A percentile compares a stretch with the other conserved stretches of the same genome.
These are phyloP conservation scores for Suillus subluteus DNA, from an alignment of 768 basidiomycete genomes.

Conservation along the genomic window DNA sequence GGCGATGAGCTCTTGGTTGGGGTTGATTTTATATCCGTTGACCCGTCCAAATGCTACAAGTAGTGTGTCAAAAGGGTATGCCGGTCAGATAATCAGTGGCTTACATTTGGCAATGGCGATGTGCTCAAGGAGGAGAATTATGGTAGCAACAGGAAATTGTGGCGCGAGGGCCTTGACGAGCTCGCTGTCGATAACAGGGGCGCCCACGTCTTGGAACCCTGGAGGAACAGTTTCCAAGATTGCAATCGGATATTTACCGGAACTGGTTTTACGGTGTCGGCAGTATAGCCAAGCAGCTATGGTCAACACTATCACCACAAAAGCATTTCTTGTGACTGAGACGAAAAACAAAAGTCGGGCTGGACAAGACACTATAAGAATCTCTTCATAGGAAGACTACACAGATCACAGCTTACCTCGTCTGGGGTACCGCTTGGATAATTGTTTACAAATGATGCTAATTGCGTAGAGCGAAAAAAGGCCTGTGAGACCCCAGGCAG, in stretches of 20 bases:
- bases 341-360: slow-evolving; percentile 79
- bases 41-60: slow-evolving; percentile 86
- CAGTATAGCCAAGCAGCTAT: slow-evolving; percentile 87
- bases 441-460: slow-evolving; percentile 54
- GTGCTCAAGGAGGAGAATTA: slow-evolving; percentile 91
- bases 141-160: slow-evolving; percentile 82
- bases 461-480: slow-evolving; percentile 73
- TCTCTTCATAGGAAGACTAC: background rate
- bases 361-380: slow-evolving; percentile 27
- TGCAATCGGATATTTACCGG: slow-evolving; percentile 80
- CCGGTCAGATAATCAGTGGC: slow-evolving; percentile 23
- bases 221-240: slow-evolving; percentile 84
- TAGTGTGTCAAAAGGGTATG: slow-evolving; percentile 15
- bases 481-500: slow-evolving; percentile 86
- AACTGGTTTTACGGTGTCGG: slow-evolving; percentile 56
- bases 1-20: slow-evolving; percentile 94
- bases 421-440: slow-evolving; percentile 63
- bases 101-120: slow-evolving; percentile 95
- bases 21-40: slow-evolving; percentile 92
- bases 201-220: slow-evolving; percentile 69
- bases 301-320: slow-evolving; percentile 87
- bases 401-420: slow-evolving; percentile 44
- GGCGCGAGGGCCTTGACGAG: slow-evolving; percentile 72
- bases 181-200: slow-evolving; percentile 46
- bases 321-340: slow-evolving; percentile 77